These are phyloP conservation scores for Ministeria vibrans DNA, from an alignment of 78 protist genomes.

Conservation along the genomic window DNA sequence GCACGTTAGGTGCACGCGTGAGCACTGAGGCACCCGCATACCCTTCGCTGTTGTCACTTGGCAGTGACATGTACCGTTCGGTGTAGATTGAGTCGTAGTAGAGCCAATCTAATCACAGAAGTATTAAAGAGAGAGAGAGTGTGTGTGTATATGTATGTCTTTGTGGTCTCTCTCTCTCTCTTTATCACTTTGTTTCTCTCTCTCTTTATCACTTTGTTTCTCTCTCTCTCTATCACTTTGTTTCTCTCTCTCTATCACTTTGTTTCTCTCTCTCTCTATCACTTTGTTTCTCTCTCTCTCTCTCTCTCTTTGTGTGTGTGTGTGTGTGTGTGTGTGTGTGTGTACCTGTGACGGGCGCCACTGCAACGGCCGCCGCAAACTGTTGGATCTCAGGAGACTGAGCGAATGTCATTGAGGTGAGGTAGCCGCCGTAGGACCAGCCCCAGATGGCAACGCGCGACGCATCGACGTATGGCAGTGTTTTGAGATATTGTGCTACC, in stretches of 20 bases:
- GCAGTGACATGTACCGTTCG: conserved; percentile 1
- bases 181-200: too few species aligned
- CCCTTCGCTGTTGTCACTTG: not conserved
- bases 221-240: too few species aligned
- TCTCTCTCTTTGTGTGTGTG: too few species aligned
- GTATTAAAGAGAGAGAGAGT: too few species aligned
- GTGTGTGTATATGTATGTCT: too few species aligned
- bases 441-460: not conserved
- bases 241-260: too few species aligned
- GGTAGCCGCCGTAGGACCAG: not conserved
- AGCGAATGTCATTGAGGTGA: not conserved
- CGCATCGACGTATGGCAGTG: not conserved
- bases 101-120: not conserved
- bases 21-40: not conserved
- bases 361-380: not conserved
- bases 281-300: too few species aligned
- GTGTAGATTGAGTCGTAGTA: not conserved
- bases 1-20: not conserved
- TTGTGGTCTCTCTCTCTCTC: too few species aligned
- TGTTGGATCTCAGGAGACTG: not conserved
- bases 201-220: too few species aligned
- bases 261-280: too few species aligned
- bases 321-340: too few species aligned
- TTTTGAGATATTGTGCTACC: not conserved
- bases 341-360: too few species aligned